These are phyloP conservation scores for Physaria fendleri DNA, from an alignment of 345 rosid genomes.

Conservation along the genomic window DNA sequence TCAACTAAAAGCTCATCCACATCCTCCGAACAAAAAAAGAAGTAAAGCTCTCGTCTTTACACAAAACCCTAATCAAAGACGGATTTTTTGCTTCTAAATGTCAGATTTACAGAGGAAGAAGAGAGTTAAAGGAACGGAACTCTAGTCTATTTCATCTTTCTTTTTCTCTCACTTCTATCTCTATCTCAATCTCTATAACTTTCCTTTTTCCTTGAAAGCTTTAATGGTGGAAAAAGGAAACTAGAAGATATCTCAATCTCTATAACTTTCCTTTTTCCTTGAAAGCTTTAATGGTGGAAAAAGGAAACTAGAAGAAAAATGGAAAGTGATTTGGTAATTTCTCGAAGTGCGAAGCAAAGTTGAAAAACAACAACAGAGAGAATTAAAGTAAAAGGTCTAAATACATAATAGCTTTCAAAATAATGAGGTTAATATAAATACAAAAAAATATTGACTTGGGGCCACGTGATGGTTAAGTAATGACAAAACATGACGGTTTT, in stretches of 20 bases:
- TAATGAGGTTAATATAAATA: background rate
- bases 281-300: slow-evolving; percentile 25
- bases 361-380: slow-evolving; percentile 21
- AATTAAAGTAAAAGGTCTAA: background rate
- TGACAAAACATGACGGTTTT: slow-evolving; percentile 23
- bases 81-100: background rate
- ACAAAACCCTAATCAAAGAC: slow-evolving; percentile 22
- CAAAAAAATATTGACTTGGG: background rate
- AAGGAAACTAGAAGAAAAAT: slow-evolving; percentile 15
- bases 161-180: slow-evolving; percentile 19
- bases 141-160: background rate
- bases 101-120: slow-evolving; percentile 22
- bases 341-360: slow-evolving; percentile 37
- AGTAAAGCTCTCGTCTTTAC: too few relatives aligned
- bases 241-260: background rate
- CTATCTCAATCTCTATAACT: background rate
- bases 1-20: slow-evolving; percentile 18
- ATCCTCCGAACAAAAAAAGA: slow-evolving; percentile 1
- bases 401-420: slow-evolving; percentile 18
- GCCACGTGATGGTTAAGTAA: slow-evolving; percentile 44
- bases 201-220: slow-evolving; percentile 19
- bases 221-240: slow-evolving; percentile 21
- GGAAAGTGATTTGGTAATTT: slow-evolving; percentile 15
- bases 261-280: slow-evolving; percentile 1
- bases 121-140: slow-evolving; percentile 26